Percentiles rank a stretch among this genome's conserved stretches.
Evolutionary conservation across 1,284 basidiomycete species (phyloP).

Genomic region (Rhodotorula mucilaginosa): DNA sequence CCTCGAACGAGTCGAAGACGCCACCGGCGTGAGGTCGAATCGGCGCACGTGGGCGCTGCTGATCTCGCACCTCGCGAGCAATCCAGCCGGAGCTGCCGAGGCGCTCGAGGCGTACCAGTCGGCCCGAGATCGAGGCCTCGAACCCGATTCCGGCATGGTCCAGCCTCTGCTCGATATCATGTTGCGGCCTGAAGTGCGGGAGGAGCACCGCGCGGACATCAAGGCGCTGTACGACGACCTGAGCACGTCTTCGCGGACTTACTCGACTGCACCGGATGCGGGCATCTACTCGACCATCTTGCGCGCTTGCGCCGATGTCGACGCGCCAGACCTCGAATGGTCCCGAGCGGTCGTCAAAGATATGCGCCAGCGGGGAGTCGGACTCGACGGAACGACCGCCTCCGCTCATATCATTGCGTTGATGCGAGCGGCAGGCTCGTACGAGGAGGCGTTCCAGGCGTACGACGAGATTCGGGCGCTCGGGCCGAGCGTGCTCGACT

Average conservation of each 20-base stretch:
- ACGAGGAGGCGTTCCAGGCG: constrained; percentile 34
- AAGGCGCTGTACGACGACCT: constrained; percentile 39
- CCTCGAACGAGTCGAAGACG: constrained; percentile 27
- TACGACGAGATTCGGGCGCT: constrained; percentile 41
- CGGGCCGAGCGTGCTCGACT: constrained; percentile 19
- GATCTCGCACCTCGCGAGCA: constrained; percentile 13
- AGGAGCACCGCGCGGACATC: constrained; percentile 11
- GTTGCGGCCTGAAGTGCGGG: constrained; percentile 3
- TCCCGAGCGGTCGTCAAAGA: constrained; percentile 26
- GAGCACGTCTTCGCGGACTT: constrained; percentile 13
- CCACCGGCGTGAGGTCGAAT: constrained; percentile 13
- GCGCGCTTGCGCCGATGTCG: constrained; percentile 28
- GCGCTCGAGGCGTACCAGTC: constrained; percentile 29
- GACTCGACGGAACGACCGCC: constrained; percentile 18
- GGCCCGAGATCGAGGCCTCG: constrained; percentile 30
- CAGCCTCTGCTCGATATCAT: constrained; percentile 34
- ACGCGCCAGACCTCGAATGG: constrained; percentile 30
- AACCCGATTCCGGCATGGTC: constrained; percentile 32
- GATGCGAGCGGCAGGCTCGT: constrained; percentile 31
- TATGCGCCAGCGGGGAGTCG: constrained; percentile 28
- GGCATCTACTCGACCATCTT: constrained; percentile 31
- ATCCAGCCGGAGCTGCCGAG: constrained; percentile 5
- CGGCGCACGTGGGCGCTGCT: constrained; percentile 24
- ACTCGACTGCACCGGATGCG: constrained; percentile 23
- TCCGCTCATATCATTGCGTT: constrained; percentile 25